A percentile compares a stretch with the other conserved stretches of the same genome.
Evolutionary conservation across 495 filamentous ascomycete genomes (phyloP).

Genomic region (Tuber melanosporum): DNA sequence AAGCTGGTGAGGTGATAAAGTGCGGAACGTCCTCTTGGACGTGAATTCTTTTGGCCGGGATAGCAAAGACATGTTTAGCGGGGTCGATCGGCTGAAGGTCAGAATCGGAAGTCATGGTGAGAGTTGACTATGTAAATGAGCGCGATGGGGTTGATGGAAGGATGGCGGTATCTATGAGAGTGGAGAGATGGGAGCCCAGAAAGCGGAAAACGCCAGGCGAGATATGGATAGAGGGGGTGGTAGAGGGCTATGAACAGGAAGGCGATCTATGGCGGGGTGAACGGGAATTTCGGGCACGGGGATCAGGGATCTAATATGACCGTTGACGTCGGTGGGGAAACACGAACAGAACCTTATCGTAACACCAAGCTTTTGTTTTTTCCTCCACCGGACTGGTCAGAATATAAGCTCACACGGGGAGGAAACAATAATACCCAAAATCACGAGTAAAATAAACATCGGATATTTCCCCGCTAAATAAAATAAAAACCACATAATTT

Average conservation of each 20-base stretch:
- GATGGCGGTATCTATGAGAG: neutral
- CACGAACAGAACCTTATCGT: neutral
- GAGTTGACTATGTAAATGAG: slow-evolving; percentile 8
- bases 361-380: neutral
- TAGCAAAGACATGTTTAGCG: slow-evolving; percentile 46
- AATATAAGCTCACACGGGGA: neutral
- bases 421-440: neutral
- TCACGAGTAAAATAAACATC: neutral
- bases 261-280: neutral
- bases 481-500: neutral
- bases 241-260: neutral
- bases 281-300: slow-evolving; percentile 1
- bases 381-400: neutral
- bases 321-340: neutral
- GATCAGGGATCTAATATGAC: slow-evolving; percentile 1
- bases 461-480: neutral
- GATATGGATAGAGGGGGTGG: neutral
- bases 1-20: slow-evolving; percentile 73
- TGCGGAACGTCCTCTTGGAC: slow-evolving; percentile 66
- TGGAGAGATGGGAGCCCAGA: neutral
- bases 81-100: slow-evolving; percentile 22
- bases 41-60: slow-evolving; percentile 71
- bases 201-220: neutral
- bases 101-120: slow-evolving; percentile 6
- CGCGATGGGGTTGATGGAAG: neutral